A percentile compares a stretch with the other conserved stretches of the same genome.
Conservation (phyloP, 1,139 yeast genomes). For the Yamadazyma kanchanaburiensis region DNA sequence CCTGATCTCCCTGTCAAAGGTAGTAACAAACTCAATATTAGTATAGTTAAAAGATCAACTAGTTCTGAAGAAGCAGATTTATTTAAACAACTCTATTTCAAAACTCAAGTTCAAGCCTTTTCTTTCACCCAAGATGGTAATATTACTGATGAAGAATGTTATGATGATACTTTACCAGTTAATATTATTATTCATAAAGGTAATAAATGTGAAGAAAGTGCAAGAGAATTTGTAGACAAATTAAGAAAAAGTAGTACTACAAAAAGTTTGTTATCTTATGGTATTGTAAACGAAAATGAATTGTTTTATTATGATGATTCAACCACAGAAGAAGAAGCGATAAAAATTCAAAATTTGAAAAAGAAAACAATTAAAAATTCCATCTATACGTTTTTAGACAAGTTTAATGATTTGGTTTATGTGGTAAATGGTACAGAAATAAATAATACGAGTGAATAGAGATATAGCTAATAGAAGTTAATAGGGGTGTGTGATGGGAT, state of each 20-base stretch:
- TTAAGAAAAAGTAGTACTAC: too few species aligned
- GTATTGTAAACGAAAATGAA: conserved; percentile 8
- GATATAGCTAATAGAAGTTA: too few species aligned
- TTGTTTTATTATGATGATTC: conserved; percentile 7
- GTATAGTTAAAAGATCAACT: conserved; percentile 8
- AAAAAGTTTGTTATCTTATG: too few species aligned
- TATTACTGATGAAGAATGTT: conserved; percentile 6
- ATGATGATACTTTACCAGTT: conserved; percentile 12
- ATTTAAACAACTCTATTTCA: conserved; percentile 10
- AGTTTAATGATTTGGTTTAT: conserved; percentile 11
- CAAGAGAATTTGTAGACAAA: conserved; percentile 10
- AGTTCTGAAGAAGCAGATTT: conserved; percentile 8
- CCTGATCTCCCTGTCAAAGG: conserved; percentile 5
- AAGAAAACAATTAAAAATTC: conserved; percentile 8
- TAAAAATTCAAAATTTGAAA: conserved; percentile 8
- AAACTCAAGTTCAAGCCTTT: conserved; percentile 6
- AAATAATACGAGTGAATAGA: too few species aligned
- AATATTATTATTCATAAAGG: conserved; percentile 12
- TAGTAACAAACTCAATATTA: conserved; percentile 6
- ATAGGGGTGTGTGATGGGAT: too few species aligned
- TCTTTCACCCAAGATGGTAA: conserved; percentile 8
- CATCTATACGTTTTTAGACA: conserved; percentile 9
- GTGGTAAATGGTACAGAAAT: conserved; percentile 14
- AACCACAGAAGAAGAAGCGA: conserved; percentile 8
- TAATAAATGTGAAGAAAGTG: conserved; percentile 6